phyloP scores from a whole-genome alignment of 2,329 filamentous ascomycete genomes.

The Pestalotiopsis sp. region DNA sequence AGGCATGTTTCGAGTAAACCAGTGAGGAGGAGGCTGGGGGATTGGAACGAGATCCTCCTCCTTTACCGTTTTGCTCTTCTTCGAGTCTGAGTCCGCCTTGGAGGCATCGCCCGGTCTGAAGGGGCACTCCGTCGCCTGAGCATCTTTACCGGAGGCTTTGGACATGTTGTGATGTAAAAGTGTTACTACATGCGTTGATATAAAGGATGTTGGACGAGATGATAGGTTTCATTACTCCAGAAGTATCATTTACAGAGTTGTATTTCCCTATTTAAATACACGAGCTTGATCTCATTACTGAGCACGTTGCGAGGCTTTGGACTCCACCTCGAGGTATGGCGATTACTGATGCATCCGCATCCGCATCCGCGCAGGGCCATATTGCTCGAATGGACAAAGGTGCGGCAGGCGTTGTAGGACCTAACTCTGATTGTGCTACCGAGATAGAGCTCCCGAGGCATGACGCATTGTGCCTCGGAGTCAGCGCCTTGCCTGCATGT shows the following conservation, averaged over 20 bases:
- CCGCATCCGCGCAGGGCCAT: background rate
- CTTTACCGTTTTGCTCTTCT: background rate
- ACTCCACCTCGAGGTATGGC: background rate
- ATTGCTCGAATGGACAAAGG: background rate
- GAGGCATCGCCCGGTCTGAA: background rate
- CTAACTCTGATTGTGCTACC: background rate
- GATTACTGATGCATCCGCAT: conserved; percentile 10
- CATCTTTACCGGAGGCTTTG: background rate
- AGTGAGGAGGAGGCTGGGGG: conserved; percentile 2
- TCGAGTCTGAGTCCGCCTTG: background rate
- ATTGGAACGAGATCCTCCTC: conserved; percentile 5
- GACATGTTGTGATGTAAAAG: background rate
- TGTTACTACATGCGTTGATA: background rate
- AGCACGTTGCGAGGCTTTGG: background rate
- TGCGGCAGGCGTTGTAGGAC: background rate
- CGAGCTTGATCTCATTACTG: background rate
- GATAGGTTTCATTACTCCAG: background rate
- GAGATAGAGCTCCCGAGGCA: background rate
- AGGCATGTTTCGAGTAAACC: conserved; percentile 6
- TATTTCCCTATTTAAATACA: background rate
- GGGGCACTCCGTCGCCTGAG: background rate
- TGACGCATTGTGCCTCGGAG: background rate
- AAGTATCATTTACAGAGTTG: background rate
- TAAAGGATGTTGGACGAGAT: background rate
- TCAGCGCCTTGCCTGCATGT: background rate